Percentiles rank a stretch among this genome's conserved stretches.
Conservation (phyloP, 306 rosid species). For the Medicago truncatula region MtrunA17r5.0-ANR NC_053046.1:6428001-6428500, state of each 20-base stretch:
- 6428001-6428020: not conserved
- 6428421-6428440: too few species aligned
- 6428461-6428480: too few species aligned
- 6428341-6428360: conserved; percentile 51
- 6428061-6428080: conserved; percentile 30
- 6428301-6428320: conserved; percentile 44
- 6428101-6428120: conserved; percentile 53
- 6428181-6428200: conserved; percentile 12
- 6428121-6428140: conserved; percentile 13
- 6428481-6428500: too few species aligned
- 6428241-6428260: conserved; percentile 13
- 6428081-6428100: conserved; percentile 45
- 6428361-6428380: conserved; percentile 66
- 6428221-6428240: too few species aligned
- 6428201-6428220: not conserved
- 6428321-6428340: conserved; percentile 42
- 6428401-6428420: conserved; percentile 5
- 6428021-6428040: not conserved
- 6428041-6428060: conserved; percentile 23
- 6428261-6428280: conserved; percentile 44
- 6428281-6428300: conserved; percentile 50
- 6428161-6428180: conserved; percentile 39
- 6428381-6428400: conserved; percentile 60
- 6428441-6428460: too few species aligned
- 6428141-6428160: conserved; percentile 44